A percentile compares a stretch with the other conserved stretches of the same genome.
Evolutionary conservation across 768 basidiomycete genomes (phyloP).

Genomic region (Agrocybe praecox): DNA sequence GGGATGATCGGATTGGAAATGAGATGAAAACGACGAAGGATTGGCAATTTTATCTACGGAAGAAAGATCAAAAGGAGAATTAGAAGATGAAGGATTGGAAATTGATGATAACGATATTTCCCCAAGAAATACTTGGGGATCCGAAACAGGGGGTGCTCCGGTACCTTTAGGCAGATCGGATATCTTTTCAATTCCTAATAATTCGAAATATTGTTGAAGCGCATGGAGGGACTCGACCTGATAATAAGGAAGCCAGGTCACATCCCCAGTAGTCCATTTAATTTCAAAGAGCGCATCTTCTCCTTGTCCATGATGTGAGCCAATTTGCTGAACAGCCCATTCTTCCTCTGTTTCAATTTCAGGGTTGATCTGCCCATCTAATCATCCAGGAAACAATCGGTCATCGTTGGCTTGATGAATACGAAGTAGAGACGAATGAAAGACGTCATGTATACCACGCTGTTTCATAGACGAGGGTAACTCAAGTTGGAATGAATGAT

Average conservation of each 20-base stretch:
- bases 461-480: slow-evolving; percentile 1
- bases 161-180: not conserved
- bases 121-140: not conserved
- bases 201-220: not conserved
- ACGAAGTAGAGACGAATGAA: slow-evolving; percentile 33
- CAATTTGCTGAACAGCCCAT: slow-evolving; percentile 5
- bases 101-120: not conserved
- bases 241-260: slow-evolving; percentile 11
- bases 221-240: not conserved
- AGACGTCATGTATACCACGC: slow-evolving; percentile 27
- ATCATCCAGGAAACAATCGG: slow-evolving; percentile 28
- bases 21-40: not conserved
- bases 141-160: not conserved
- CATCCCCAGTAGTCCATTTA: not conserved
- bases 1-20: too few species aligned
- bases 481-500: not conserved
- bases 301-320: slow-evolving; percentile 5
- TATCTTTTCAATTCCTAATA: not conserved
- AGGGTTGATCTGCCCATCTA: slow-evolving; percentile 15
- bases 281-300: not conserved
- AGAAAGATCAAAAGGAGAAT: not conserved
- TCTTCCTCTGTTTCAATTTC: slow-evolving; percentile 9
- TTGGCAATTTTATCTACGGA: not conserved
- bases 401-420: slow-evolving; percentile 31
- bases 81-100: too few species aligned